A percentile compares a stretch with the other conserved stretches of the same genome.
Evolutionary conservation across 306 rosid species (phyloP).

Genomic region (Vachellia collinsii): DNA sequence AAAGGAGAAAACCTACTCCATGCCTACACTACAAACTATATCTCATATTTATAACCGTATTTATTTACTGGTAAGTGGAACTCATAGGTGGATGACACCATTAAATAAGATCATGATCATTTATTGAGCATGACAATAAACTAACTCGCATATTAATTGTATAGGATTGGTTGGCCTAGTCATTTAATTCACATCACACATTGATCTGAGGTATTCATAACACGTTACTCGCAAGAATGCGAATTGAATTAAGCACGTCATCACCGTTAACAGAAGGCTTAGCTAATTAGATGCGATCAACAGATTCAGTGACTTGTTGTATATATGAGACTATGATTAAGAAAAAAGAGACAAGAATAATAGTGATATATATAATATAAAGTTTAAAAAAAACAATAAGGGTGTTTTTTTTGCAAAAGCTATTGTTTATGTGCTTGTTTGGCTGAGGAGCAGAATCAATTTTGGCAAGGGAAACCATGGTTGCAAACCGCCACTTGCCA

Average conservation of each 20-base stretch:
- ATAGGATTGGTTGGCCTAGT: background rate
- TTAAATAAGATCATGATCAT: background rate
- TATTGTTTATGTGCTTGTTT: too few species aligned
- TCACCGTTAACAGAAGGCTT: background rate
- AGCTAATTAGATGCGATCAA: background rate
- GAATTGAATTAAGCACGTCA: background rate
- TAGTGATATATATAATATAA: too few species aligned
- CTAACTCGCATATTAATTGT: background rate
- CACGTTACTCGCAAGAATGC: background rate
- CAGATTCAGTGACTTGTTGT: background rate
- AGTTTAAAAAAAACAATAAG: too few species aligned
- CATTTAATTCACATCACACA: background rate
- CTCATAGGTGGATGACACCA: background rate
- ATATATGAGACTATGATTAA: background rate
- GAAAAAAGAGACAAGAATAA: too few species aligned
- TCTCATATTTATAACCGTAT: too few species aligned
- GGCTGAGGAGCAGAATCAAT: too few species aligned
- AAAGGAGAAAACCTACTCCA: too few species aligned
- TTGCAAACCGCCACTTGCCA: too few species aligned
- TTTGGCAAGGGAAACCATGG: too few species aligned
- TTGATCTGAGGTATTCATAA: background rate
- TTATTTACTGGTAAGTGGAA: background rate
- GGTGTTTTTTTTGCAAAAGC: too few species aligned
- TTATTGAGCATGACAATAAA: background rate
- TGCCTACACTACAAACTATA: too few species aligned